A percentile compares a stretch with the other conserved stretches of the same genome.
Conservation (phyloP, 1,139 yeast species). For the Magnusiomyces fungicola region DNA sequence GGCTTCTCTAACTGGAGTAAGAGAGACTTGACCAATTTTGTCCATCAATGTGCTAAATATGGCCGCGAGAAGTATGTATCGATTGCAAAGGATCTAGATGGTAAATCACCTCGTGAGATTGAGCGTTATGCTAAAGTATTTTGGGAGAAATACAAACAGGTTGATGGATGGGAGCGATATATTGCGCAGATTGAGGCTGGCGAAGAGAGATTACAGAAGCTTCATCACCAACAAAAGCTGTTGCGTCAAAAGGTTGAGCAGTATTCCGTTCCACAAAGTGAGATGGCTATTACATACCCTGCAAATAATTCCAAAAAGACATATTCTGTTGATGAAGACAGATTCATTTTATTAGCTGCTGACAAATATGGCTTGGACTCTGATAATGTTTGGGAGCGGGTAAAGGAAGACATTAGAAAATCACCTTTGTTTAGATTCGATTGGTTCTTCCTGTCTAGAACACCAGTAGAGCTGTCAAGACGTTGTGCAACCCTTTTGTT, state of each 20-base stretch:
- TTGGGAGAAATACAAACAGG: constrained; percentile 65
- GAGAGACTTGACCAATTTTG: constrained; percentile 80
- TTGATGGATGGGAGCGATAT: constrained; percentile 85
- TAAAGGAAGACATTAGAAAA: constrained; percentile 66
- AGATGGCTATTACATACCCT: constrained; percentile 76
- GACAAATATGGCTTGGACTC: constrained; percentile 75
- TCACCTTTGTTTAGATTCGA: constrained; percentile 80
- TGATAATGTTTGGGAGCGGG: constrained; percentile 66
- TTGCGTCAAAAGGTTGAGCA: constrained; percentile 57
- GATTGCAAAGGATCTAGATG: constrained; percentile 56
- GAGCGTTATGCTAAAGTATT: constrained; percentile 61
- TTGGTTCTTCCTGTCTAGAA: constrained; percentile 83
- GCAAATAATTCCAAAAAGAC: constrained; percentile 76
- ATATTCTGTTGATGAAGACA: constrained; percentile 79
- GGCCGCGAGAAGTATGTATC: constrained; percentile 62
- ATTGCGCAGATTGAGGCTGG: constrained; percentile 77
- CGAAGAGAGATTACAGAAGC: constrained; percentile 67
- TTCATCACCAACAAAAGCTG: constrained; percentile 57
- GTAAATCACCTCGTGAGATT: constrained; percentile 68
- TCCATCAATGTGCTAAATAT: constrained; percentile 73
- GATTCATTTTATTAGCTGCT: constrained; percentile 66
- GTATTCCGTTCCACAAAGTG: constrained; percentile 65
- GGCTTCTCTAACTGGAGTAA: constrained; percentile 83
- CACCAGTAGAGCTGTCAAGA: constrained; percentile 79
- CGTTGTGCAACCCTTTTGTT: constrained; percentile 68